Conservation (phyloP, 257 asterid genomes). For the Solanum ossicruentum region DNA sequence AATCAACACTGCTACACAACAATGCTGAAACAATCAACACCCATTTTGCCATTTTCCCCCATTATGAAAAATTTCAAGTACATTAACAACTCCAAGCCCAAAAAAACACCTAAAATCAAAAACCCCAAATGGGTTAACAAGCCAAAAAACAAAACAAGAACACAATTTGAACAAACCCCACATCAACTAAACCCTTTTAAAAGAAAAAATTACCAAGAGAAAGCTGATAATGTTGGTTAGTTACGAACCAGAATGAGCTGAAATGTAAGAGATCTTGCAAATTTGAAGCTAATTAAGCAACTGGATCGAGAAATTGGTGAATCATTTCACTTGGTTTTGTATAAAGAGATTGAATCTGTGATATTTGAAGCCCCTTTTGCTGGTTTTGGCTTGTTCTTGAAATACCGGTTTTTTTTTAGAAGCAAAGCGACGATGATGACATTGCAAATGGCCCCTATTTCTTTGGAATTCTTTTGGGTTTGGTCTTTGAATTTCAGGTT, state of each 20-base stretch:
- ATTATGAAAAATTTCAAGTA: background rate
- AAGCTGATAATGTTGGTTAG: background rate
- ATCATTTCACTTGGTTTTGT: background rate
- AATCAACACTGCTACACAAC: background rate
- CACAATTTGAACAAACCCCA: background rate
- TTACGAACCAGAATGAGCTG: constrained; percentile 11
- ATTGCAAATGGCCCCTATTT: background rate
- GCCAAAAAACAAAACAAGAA: background rate
- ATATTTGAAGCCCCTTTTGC: background rate
- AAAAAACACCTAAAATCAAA: background rate
- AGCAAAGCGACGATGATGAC: constrained; percentile 17
- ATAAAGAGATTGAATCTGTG: background rate
- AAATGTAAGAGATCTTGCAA: constrained; percentile 13
- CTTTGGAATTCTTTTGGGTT: background rate
- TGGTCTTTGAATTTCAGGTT: background rate
- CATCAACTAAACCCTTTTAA: background rate
- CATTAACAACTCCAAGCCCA: background rate
- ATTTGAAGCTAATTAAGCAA: background rate
- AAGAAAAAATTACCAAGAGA: background rate
- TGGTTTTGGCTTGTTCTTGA: background rate
- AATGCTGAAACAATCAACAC: background rate
- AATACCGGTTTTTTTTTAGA: constrained; percentile 12
- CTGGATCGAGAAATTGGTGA: background rate
- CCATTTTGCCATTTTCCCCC: background rate
- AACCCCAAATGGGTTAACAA: background rate